Conservation (phyloP, 345 rosid genomes). For the Psidium guajava region DNA sequence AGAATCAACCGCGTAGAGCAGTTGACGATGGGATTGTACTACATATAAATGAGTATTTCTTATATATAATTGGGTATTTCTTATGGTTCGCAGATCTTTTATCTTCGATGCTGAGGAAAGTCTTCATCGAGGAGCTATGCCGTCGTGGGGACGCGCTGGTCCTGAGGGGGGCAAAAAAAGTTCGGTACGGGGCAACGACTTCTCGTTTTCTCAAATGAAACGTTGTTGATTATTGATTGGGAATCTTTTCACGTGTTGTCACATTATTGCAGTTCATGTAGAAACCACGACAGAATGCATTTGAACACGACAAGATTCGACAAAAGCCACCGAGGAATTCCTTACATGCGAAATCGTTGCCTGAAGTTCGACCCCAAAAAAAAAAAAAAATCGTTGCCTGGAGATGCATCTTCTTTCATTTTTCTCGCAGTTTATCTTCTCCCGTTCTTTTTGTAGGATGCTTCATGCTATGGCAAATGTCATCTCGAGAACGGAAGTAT, state of each 20-base stretch:
- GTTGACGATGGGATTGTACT: background rate
- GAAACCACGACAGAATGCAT: background rate
- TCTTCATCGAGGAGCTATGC: background rate
- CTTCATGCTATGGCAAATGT: background rate
- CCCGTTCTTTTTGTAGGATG: background rate
- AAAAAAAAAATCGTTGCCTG: too few species aligned
- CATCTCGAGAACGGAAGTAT: accelerated
- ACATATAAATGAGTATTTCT: background rate
- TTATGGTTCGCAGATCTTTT: background rate
- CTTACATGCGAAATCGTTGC: background rate
- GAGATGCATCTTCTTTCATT: background rate
- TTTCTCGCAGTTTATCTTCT: background rate
- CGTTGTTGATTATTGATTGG: background rate
- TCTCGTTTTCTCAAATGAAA: background rate
- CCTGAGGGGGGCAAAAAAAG: background rate
- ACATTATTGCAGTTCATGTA: background rate
- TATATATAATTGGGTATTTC: background rate
- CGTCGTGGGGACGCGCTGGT: background rate
- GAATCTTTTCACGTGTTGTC: background rate
- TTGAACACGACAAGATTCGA: background rate
- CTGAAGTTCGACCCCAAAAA: background rate
- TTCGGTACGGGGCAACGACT: background rate
- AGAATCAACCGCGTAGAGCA: background rate
- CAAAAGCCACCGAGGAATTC: background rate
- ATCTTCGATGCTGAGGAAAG: background rate